These are phyloP conservation scores for Gloeopeniophorella convolvens DNA, from an alignment of 768 basidiomycete species.

Conservation along the genomic window DNA sequence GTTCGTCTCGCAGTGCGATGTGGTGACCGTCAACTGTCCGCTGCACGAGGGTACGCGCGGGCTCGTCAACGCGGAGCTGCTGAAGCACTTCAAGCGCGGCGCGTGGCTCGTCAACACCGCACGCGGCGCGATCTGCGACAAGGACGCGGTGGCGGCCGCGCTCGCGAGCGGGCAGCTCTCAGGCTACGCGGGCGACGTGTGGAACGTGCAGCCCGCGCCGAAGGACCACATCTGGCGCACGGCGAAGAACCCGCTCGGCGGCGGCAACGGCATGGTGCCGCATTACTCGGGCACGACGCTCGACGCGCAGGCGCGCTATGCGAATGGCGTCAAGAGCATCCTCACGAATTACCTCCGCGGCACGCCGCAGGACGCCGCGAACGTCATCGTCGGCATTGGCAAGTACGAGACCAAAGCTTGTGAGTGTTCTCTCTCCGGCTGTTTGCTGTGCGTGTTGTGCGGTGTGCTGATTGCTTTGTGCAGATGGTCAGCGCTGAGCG, in stretches of 20 bases:
- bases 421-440: slow-evolving; percentile 23
- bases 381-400: slow-evolving; percentile 64
- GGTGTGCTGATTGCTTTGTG: slow-evolving; percentile 5
- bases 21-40: slow-evolving; percentile 84
- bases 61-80: slow-evolving; percentile 73
- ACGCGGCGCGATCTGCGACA: slow-evolving; percentile 86
- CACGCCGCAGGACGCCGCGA: slow-evolving; percentile 66
- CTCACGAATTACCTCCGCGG: slow-evolving; percentile 59
- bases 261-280: slow-evolving; percentile 87
- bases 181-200: slow-evolving; percentile 60
- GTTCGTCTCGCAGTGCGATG: slow-evolving; percentile 50
- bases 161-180: slow-evolving; percentile 68
- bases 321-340: slow-evolving; percentile 61
- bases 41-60: slow-evolving; percentile 80
- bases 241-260: slow-evolving; percentile 72
- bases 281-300: slow-evolving; percentile 87
- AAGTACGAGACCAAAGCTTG: slow-evolving; percentile 41
- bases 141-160: slow-evolving; percentile 71
- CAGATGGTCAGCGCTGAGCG: slow-evolving; percentile 48
- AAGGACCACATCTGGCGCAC: slow-evolving; percentile 82
- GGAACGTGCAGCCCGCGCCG: slow-evolving; percentile 85
- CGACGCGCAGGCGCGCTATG: slow-evolving; percentile 86
- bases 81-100: slow-evolving; percentile 80
- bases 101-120: slow-evolving; percentile 92
- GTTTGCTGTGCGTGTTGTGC: not conserved